Conservation (phyloP, 2,329 filamentous ascomycete species). For the Fusarium albidum region DNA sequence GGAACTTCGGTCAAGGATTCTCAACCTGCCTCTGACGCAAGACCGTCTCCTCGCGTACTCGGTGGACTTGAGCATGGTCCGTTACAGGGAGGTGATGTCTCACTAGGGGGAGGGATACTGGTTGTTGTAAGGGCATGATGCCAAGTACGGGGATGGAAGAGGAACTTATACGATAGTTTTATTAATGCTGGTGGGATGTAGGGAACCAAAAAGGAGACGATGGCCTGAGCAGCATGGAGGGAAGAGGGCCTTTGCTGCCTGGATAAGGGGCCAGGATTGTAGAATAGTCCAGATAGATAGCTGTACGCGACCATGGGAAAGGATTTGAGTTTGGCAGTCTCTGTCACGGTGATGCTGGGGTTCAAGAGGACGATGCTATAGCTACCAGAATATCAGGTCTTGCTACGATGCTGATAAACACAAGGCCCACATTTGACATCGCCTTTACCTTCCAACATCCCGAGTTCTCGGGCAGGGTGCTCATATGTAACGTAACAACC, state of each 20-base stretch:
- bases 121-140: conserved; percentile 19
- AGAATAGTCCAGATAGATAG: conserved; percentile 40
- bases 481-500: too few relatives aligned
- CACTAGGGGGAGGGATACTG: conserved; percentile 38
- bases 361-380: too few relatives aligned
- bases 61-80: conserved; percentile 72
- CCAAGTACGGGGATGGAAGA: conserved; percentile 7
- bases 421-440: too few relatives aligned
- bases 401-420: too few relatives aligned
- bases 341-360: not conserved
- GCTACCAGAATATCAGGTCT: too few relatives aligned
- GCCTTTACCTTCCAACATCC: too few relatives aligned
- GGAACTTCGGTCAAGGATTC: conserved; percentile 53
- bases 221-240: conserved; percentile 1
- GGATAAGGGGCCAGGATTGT: conserved; percentile 30
- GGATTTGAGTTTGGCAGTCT: not conserved
- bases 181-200: conserved; percentile 22
- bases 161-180: conserved; percentile 26
- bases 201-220: conserved; percentile 13
- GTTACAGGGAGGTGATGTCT: conserved; percentile 72
- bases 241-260: not conserved
- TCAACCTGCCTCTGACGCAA: conserved; percentile 73
- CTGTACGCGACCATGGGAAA: conserved; percentile 15
- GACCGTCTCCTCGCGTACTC: conserved; percentile 77
- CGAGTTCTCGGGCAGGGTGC: too few relatives aligned